These are phyloP conservation scores for Aspergillus affinis DNA, from an alignment of 495 filamentous ascomycete species.

Conservation along the genomic window DNA sequence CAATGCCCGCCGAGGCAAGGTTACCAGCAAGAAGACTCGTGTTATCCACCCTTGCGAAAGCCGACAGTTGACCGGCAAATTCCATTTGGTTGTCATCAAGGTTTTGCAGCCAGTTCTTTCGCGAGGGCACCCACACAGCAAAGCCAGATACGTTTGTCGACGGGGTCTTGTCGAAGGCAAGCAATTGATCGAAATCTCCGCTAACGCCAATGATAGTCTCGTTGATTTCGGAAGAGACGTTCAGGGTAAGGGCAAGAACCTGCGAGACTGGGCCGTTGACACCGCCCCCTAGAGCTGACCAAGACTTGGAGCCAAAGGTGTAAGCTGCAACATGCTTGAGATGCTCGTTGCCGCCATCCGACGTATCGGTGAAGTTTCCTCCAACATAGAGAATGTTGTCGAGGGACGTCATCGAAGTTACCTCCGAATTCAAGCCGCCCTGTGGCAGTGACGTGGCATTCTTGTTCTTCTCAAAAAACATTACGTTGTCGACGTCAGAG, in stretches of 20 bases:
- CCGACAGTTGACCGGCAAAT: slow-evolving; percentile 69
- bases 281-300: slow-evolving; percentile 80
- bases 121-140: slow-evolving; percentile 91
- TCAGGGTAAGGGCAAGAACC: slow-evolving; percentile 76
- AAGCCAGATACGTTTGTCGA: slow-evolving; percentile 69
- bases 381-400: slow-evolving; percentile 74
- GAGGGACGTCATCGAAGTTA: slow-evolving; percentile 65
- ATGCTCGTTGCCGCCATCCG: slow-evolving; percentile 54
- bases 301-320: slow-evolving; percentile 63
- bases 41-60: slow-evolving; percentile 61
- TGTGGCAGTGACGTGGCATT: slow-evolving; percentile 61
- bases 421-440: slow-evolving; percentile 79
- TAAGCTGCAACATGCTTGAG: slow-evolving; percentile 76
- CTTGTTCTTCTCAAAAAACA: slow-evolving; percentile 61
- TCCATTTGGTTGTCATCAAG: slow-evolving; percentile 63
- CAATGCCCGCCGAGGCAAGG: slow-evolving; percentile 66
- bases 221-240: slow-evolving; percentile 66
- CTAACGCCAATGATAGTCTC: slow-evolving; percentile 77
- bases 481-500: slow-evolving; percentile 65
- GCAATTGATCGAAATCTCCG: slow-evolving; percentile 73
- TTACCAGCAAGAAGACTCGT: slow-evolving; percentile 74
- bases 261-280: slow-evolving; percentile 75
- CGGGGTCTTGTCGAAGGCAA: slow-evolving; percentile 60
- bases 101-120: slow-evolving; percentile 84
- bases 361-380: slow-evolving; percentile 79